Conservation (phyloP, 106 monocot genomes). For the Amphibolis antarctica region DNA sequence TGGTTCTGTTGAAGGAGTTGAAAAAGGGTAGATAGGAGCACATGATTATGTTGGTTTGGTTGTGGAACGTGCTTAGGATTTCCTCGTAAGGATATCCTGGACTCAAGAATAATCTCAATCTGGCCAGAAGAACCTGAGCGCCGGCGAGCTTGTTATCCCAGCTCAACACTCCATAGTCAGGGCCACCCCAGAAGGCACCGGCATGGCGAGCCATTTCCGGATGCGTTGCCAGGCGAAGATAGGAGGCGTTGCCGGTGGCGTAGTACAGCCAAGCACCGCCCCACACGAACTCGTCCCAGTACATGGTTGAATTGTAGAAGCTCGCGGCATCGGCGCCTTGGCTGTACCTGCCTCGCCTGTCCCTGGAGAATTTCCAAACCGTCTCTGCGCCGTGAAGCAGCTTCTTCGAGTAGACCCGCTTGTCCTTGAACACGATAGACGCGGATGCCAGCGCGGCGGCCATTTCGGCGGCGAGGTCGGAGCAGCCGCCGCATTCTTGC, state of each 20-base stretch:
- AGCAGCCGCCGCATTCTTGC: slow-evolving; percentile 54
- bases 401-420: slow-evolving; percentile 69
- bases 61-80: slow-evolving; percentile 14
- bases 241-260: slow-evolving; percentile 67
- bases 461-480: slow-evolving; percentile 89
- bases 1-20: slow-evolving; percentile 15
- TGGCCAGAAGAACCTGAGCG: slow-evolving; percentile 42
- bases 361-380: slow-evolving; percentile 53
- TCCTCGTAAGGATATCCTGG: slow-evolving; percentile 20
- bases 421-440: slow-evolving; percentile 89
- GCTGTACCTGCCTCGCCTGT: slow-evolving; percentile 17
- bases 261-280: slow-evolving; percentile 85
- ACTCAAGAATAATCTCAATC: slow-evolving; percentile 16
- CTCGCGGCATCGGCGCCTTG: slow-evolving; percentile 8
- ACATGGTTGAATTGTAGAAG: slow-evolving; percentile 29
- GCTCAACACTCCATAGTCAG: slow-evolving; percentile 77
- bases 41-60: slow-evolving; percentile 20
- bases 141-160: slow-evolving; percentile 95
- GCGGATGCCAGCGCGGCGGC: slow-evolving; percentile 67
- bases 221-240: slow-evolving; percentile 52
- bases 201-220: slow-evolving; percentile 70
- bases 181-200: slow-evolving; percentile 89
- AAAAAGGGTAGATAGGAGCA: slow-evolving; percentile 15
- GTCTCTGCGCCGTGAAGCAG: slow-evolving; percentile 77
- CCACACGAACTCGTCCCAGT: slow-evolving; percentile 94